Conservation (phyloP, 2,329 filamentous ascomycete species). For the Fusarium sacchari region DNA sequence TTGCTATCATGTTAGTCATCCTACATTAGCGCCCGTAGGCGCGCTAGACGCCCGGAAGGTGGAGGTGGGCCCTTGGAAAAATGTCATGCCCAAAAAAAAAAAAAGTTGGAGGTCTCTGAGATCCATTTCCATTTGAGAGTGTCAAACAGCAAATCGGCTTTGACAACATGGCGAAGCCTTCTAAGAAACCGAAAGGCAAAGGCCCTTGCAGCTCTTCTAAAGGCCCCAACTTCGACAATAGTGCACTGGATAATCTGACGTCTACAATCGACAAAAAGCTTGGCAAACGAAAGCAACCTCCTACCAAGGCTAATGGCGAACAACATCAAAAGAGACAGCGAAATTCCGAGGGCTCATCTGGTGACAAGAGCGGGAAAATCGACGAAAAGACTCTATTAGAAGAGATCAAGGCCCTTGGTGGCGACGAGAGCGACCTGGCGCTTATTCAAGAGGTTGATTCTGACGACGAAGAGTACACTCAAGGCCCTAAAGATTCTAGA, state of each 20-base stretch:
- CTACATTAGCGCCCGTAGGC: slow-evolving; percentile 17
- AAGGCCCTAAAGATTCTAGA: slow-evolving; percentile 45
- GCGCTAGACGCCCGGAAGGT: slow-evolving; percentile 36
- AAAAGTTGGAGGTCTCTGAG: slow-evolving; percentile 37
- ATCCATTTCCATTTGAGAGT: slow-evolving; percentile 32
- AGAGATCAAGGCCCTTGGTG: slow-evolving; percentile 72
- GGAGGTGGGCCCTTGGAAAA: slow-evolving; percentile 33
- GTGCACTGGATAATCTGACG: slow-evolving; percentile 63
- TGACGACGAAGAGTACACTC: slow-evolving; percentile 51
- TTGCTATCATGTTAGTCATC: slow-evolving; percentile 14
- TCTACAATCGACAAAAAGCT: slow-evolving; percentile 66
- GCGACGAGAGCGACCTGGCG: slow-evolving; percentile 71
- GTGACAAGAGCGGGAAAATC: slow-evolving; percentile 39
- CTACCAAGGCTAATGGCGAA: slow-evolving; percentile 47
- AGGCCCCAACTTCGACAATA: slow-evolving; percentile 56
- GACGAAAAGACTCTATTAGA: slow-evolving; percentile 61
- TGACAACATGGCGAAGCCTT: slow-evolving; percentile 48
- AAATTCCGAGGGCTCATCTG: slow-evolving; percentile 41
- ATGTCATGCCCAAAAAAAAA: slow-evolving; percentile 32
- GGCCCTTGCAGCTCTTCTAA: slow-evolving; percentile 39
- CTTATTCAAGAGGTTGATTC: slow-evolving; percentile 65
- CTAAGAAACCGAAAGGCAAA: slow-evolving; percentile 53
- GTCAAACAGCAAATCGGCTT: slow-evolving; percentile 17
- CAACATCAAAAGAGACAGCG: slow-evolving; percentile 53
- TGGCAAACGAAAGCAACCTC: slow-evolving; percentile 57